These are phyloP conservation scores for Cryptomeria japonica DNA, from an alignment of 75 land plant genomes.

Conservation along the genomic window DNA sequence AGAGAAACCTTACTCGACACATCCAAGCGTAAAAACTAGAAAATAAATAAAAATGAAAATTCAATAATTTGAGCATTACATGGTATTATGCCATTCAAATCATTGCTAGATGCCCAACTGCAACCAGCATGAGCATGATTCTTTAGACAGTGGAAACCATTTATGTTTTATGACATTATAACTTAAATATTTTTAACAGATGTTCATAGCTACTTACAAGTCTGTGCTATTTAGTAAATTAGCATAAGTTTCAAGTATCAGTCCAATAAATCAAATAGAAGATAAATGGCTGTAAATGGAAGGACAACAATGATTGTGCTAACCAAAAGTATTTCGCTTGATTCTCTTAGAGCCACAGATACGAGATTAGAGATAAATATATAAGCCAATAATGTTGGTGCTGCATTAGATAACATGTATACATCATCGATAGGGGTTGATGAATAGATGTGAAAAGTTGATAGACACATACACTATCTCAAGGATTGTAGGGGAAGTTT, in stretches of 20 bases:
- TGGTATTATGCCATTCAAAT: slow-evolving; percentile 30
- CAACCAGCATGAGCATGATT: not conserved
- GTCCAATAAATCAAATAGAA: slow-evolving; percentile 15
- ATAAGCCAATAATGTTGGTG: not conserved
- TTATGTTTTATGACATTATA: not conserved
- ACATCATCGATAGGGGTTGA: not conserved
- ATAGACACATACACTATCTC: not conserved
- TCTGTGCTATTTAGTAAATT: slow-evolving; percentile 11
- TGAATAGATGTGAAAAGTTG: not conserved
- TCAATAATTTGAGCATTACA: no score
- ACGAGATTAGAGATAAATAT: not conserved
- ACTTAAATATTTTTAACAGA: not conserved
- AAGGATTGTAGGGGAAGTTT: not conserved
- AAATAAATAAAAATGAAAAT: no score
- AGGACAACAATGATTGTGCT: not conserved
- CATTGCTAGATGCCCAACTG: slow-evolving; percentile 32
- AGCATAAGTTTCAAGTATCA: slow-evolving; percentile 6
- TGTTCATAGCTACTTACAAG: slow-evolving; percentile 15
- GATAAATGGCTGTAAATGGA: slow-evolving; percentile 13
- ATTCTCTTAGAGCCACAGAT: not conserved
- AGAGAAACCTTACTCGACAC: no score
- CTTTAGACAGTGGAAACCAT: not conserved
- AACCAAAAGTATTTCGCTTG: not conserved
- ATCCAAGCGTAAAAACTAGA: no score
- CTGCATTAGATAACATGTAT: not conserved